Evolutionary conservation across 768 basidiomycete species (phyloP), one percentile per base, ranked within the genome.

Genomic region (Xanthoconium stramineum): DNA sequence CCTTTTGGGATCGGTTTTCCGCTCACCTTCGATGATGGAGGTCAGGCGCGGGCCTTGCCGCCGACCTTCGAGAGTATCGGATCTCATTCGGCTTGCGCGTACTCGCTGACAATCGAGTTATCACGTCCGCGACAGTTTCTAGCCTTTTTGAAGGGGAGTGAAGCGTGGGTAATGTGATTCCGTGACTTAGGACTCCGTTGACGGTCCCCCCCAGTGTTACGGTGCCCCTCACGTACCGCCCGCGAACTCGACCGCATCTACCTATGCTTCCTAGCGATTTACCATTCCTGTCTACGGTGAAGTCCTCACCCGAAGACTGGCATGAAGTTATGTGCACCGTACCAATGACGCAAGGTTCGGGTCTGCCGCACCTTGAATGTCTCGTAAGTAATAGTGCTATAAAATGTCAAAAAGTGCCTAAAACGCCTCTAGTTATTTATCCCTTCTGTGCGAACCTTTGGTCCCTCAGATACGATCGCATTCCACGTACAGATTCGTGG

Each of bases 271-370:
- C 75, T 1, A 62, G 56, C 5, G 71, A 71, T 13, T 71, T 77
- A 1, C 70, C 76, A 28, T 84, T 88, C 64, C 76, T 85, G 57
- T 78, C 80, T 0, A 78, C 80, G 3, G 67, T 89, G 53, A 88
- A 88, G 65, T 72, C 76, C 0, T 73, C 78, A 5, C 86, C 87
- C 9, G 86, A 86, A 63, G 87, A 88, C 64, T 89, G 85, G 84
- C 69, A 75, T 69, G 64, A 86, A 79, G 65, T 76, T 63, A 69
- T 73, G 13, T 75, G 77, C 30, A 65, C 66, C n/a, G 65, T 86
- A 61, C 68, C 75, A 43, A 73, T 74, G 30, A 72, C 75, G 17
- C 58, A 65, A 19, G 61, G 63, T 7, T 72, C 76, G 2, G 56
- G 61, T 11, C 49, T 78, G 19, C 65, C 72, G 15, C 78, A 79